These are phyloP conservation scores for Lentinula novae-zelandiae DNA, from an alignment of 1,284 basidiomycete species.

Conservation along the genomic window DNA sequence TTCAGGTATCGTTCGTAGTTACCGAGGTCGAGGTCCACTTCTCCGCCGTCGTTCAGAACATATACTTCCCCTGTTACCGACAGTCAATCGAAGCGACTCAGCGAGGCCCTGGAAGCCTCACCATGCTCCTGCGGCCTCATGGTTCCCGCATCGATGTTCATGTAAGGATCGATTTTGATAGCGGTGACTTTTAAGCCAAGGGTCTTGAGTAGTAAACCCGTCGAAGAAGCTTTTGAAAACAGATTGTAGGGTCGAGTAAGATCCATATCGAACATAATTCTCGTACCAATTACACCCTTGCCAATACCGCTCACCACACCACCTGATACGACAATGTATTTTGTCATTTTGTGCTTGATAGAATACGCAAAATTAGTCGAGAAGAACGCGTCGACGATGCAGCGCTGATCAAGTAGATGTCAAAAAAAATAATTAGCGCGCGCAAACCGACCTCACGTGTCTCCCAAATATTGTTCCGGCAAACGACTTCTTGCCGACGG, in stretches of 20 bases:
- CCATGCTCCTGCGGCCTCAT: slow-evolving; percentile 99
- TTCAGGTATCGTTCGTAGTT: slow-evolving; percentile 99
- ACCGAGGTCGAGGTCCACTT: slow-evolving; percentile 96
- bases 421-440: background rate
- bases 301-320: slow-evolving; percentile 94
- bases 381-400: background rate
- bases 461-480: background rate
- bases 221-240: slow-evolving; percentile 79
- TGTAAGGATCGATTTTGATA: slow-evolving; percentile 99
- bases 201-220: slow-evolving; percentile 94
- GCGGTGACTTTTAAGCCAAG: slow-evolving; percentile 95
- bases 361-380: background rate
- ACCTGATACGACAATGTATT: slow-evolving; percentile 89
- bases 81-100: slow-evolving; percentile 2
- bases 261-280: background rate
- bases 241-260: slow-evolving; percentile 6
- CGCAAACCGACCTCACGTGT: background rate
- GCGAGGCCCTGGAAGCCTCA: slow-evolving; percentile 39
- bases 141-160: slow-evolving; percentile 99
- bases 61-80: slow-evolving; percentile 84
- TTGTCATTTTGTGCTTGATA: slow-evolving; percentile 51
- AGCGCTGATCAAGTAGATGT: background rate
- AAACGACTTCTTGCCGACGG: background rate
- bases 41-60: slow-evolving; percentile 97
- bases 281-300: slow-evolving; percentile 90